These are phyloP conservation scores for Perkinsus marinus DNA, from an alignment of 169 alveolate genomes.

Conservation along the genomic window DNA sequence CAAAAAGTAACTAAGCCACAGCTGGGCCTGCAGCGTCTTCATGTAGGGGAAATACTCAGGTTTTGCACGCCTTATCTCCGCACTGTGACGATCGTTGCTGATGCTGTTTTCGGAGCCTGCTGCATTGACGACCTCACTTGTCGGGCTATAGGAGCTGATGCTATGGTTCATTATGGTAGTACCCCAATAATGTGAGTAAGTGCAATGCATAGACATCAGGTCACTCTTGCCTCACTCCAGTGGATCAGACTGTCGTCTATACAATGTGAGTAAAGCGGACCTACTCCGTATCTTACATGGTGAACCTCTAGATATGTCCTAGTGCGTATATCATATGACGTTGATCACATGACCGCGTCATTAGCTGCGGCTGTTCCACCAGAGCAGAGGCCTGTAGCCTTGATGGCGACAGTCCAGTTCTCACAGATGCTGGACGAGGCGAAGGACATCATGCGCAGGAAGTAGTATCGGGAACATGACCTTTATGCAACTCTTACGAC, in stretches of 20 bases:
- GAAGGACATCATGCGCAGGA: neutral
- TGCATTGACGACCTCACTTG: slow-evolving; percentile 93
- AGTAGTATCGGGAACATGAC: neutral
- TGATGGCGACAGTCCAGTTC: slow-evolving; percentile 77
- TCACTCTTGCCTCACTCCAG: slow-evolving; percentile 92
- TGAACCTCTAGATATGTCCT: neutral
- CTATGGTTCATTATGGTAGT: slow-evolving; percentile 84
- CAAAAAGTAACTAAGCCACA: slow-evolving; percentile 1
- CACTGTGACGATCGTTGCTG: slow-evolving; percentile 63
- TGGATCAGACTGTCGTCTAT: slow-evolving; percentile 16
- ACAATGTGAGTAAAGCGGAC: slow-evolving; percentile 13
- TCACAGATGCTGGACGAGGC: slow-evolving; percentile 3
- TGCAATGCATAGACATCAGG: slow-evolving; percentile 13
- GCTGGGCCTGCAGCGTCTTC: neutral
- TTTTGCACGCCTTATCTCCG: neutral
- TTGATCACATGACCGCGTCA: neutral
- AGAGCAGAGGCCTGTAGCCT: neutral
- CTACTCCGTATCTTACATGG: neutral
- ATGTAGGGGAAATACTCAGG: neutral
- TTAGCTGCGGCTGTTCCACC: neutral
- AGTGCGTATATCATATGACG: neutral
- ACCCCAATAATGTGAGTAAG: neutral
- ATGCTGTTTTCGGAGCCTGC: slow-evolving; percentile 99
- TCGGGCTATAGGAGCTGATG: slow-evolving; percentile 73
- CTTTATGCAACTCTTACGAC: too few relatives aligned